Base-by-base conservation (phyloP, 163 green algal species). In the Scenedesmus sp. region DNA sequence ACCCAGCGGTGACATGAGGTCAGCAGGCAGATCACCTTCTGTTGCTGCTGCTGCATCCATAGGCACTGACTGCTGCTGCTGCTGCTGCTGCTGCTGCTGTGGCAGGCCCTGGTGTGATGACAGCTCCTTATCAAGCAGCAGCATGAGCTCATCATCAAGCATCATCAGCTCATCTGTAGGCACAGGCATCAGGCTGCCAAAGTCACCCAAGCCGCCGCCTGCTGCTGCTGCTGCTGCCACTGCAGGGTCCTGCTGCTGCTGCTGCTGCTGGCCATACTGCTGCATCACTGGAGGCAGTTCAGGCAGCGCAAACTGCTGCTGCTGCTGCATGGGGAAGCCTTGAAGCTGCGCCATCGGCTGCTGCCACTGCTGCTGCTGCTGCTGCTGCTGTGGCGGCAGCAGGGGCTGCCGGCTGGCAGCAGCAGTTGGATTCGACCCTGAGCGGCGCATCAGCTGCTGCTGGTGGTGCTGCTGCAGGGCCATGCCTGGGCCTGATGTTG, bases 81-180 rank as follows among this genome's bases (percentile, higher is more conserved):
- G 16, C 57, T 55, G 26, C 85, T 89, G 86, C 67, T 90, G 86
- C 60, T 92, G 77, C 55, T 86, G 81, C 81, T 86, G 81, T 64
- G 55, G 18, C 56, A 66, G n/a, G 0, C 9, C 4, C 86, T 90
- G 86, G 52, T 90, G 86, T 23, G 82, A 54, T 74, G 88, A 88
- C 2, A 92, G 77, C 6, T 46, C 13, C 9, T 52, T 46, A 5
- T 86, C 73, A 3, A 91, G 87, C 55, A 91, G 23, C 55, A 55
- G 10, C 55, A 91, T 77, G 3, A 91, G 70, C 2, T 91, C 87
- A 73, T 85, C 73, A 62, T 91, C 87, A 62, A 91, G 15, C 54
- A 85, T n/a, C 87, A 91, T 85, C 10, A 85, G 23, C 16, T 91
- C 87, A 60, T 83, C 34, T 82, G 82, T 73, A 20, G 73, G 54